These are phyloP conservation scores for Strigomonas galati DNA, from an alignment of 208 protist species.

Conservation along the genomic window DNA sequence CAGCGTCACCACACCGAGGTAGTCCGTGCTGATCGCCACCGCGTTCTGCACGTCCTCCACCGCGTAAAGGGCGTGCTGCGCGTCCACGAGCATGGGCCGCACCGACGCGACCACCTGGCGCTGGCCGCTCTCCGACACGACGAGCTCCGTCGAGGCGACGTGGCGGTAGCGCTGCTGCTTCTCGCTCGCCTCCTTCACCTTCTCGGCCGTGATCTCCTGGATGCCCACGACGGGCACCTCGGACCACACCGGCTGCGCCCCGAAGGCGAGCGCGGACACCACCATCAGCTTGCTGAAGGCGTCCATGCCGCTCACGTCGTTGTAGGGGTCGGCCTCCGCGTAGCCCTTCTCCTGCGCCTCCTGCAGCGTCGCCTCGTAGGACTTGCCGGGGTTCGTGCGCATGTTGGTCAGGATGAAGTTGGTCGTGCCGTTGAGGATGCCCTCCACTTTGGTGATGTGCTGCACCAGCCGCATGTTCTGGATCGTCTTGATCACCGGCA, in stretches of 20 bases:
- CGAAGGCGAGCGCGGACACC: constrained; percentile 23
- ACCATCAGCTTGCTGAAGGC: constrained; percentile 38
- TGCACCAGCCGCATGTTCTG: constrained; percentile 30
- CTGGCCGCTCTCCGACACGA: constrained; percentile 5
- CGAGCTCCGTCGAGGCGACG: constrained; percentile 17
- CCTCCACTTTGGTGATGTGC: constrained; percentile 28
- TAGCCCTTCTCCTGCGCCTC: constrained; percentile 36
- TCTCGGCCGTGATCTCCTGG: constrained; percentile 26
- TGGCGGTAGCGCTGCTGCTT: constrained; percentile 31
- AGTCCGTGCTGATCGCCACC: constrained; percentile 31
- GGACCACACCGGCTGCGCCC: constrained; percentile 24
- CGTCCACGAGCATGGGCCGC: constrained; percentile 22
- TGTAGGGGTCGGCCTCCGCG: constrained; percentile 35
- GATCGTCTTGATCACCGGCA: constrained; percentile 35
- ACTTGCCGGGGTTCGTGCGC: constrained; percentile 23
- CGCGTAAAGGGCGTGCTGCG: constrained; percentile 26
- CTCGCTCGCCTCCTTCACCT: constrained; percentile 19
- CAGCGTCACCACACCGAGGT: constrained; percentile 27
- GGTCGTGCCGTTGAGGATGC: constrained; percentile 38
- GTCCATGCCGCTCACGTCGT: constrained; percentile 35
- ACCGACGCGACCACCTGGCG: constrained; percentile 20
- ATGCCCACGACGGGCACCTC: constrained; percentile 30
- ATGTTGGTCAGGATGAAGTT: constrained; percentile 37
- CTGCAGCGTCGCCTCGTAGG: constrained; percentile 22
- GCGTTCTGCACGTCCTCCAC: constrained; percentile 33